Evolutionary conservation across 768 basidiomycete species (phyloP), one percentile per base, ranked within the genome.

Genomic region (Kwoniella sp.): DNA sequence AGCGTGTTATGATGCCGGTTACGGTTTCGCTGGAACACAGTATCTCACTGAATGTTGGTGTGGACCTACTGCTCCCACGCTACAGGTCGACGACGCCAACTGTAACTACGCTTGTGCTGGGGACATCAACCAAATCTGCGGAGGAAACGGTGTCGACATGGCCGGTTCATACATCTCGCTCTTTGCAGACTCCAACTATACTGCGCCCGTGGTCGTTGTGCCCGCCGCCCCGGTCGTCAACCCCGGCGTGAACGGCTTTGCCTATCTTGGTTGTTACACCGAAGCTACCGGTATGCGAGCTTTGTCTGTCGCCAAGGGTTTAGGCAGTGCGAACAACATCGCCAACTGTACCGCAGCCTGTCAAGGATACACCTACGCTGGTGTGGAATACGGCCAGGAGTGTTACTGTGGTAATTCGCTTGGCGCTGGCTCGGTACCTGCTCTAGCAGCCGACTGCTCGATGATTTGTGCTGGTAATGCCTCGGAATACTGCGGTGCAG

Each of bases 381-480:
- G 85, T 17, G 80, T 85, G 47, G 90, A 92, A 75, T 92, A 67
- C 58, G 55, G 51, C 26, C 29, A 61, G 21, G 63, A 70, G 37
- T 75, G 74, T 58, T 76, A 68, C 79, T 92, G 91, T 68, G 89
- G 88, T 2, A 83, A 90, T 69, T 79, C 82, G 12, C 78, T 91
- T 30, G 82, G 85, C 24, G 88, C 87, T 9, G 89, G 88, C 1
- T 85, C 83, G 0, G 49, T 70, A 8, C 84, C 83, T 0, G 64
- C 80, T 9, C 33, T 72, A 0, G 52, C 67, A 26, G 9, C 51
- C 19, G 83, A 83, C 27, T 93, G 91, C 71, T 85, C 85, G 74
- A 89, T 88, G 88, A 83, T 82, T 0, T 93, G 91, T 64, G 83
- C 83, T n/a, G 91, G 89, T 17, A 87, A 86, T 62, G 40, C 85